Evolutionary conservation across 2,329 filamentous ascomycete genomes (phyloP).

Genomic region (Hypoxylon sp.): DNA sequence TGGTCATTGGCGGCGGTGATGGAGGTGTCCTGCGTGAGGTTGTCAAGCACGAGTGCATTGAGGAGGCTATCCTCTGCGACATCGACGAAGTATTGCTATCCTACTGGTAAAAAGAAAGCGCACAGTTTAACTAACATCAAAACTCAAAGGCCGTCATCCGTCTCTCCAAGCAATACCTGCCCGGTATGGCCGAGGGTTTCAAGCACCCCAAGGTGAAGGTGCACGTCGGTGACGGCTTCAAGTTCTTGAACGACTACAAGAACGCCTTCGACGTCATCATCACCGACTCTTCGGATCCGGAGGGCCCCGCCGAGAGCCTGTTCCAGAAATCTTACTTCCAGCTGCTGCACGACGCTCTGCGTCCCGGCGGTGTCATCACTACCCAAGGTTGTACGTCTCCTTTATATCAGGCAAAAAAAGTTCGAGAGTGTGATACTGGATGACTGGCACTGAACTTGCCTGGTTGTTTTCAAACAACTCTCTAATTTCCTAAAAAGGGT

Average conservation of each 20-base stretch:
- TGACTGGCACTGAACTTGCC: conserved; percentile 54
- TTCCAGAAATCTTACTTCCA: conserved; percentile 99
- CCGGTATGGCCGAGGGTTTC: conserved; percentile 93
- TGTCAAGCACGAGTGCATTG: conserved; percentile 97
- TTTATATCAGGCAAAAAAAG: conserved; percentile 64
- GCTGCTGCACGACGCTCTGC: conserved; percentile 89
- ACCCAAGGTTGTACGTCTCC: conserved; percentile 99
- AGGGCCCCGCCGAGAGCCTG: conserved; percentile 93
- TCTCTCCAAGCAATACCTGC: conserved; percentile 97
- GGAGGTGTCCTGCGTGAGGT: conserved; percentile 98
- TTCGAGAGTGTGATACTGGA: conserved; percentile 53
- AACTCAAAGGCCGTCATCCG: conserved; percentile 85
- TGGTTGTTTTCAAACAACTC: conserved; percentile 51
- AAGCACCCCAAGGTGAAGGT: conserved; percentile 93
- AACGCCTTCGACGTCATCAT: conserved; percentile 99
- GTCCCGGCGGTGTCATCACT: conserved; percentile 97
- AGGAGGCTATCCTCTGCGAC: conserved; percentile 97
- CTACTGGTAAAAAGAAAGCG: not conserved
- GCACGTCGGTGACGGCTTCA: conserved; percentile 97
- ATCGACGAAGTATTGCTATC: conserved; percentile 84
- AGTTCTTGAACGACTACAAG: conserved; percentile 97
- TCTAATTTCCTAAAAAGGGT: conserved; percentile 33
- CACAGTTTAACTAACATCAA: conserved; percentile 11
- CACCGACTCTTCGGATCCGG: conserved; percentile 97
- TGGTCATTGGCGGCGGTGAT: conserved; percentile 98